Evolutionary conservation across 345 rosid genomes (phyloP).

Genomic region (Sisymbrium irio): DNA sequence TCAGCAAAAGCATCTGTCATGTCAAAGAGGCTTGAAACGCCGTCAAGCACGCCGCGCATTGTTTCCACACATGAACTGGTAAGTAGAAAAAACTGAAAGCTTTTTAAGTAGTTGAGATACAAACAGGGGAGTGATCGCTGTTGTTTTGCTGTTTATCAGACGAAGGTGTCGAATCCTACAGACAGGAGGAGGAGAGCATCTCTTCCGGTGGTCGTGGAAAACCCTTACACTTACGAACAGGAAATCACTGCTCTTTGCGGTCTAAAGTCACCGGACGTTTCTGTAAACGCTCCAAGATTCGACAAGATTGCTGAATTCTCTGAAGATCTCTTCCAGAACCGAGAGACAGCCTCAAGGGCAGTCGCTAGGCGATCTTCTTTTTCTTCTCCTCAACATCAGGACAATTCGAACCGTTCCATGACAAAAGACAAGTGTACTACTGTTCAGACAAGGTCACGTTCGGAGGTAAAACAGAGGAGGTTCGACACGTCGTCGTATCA

Average conservation of each 20-base stretch:
- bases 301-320: conserved; percentile 89
- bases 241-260: conserved; percentile 32
- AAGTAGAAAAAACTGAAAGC: not conserved
- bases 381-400: conserved; percentile 10
- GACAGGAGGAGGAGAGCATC: conserved; percentile 61
- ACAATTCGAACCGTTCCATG: conserved; percentile 46
- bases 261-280: conserved; percentile 65
- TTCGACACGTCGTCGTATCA: conserved; percentile 88
- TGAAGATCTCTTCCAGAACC: conserved; percentile 46
- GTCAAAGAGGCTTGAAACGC: conserved; percentile 42
- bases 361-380: conserved; percentile 45
- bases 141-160: conserved; percentile 34
- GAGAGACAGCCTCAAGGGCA: conserved; percentile 38
- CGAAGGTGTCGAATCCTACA: conserved; percentile 40
- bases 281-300: conserved; percentile 85
- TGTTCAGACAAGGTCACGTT: conserved; percentile 47
- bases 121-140: conserved; percentile 15
- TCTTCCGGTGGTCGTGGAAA: conserved; percentile 56
- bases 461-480: conserved; percentile 49
- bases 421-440: conserved; percentile 81
- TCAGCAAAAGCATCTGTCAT: conserved; percentile 37
- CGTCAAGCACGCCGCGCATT: conserved; percentile 41
- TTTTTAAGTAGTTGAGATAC: not conserved
- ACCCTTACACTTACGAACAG: conserved; percentile 36
- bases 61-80: conserved; percentile 42